Evolutionary conservation across 257 asterid genomes (phyloP).

Genomic region (Rhazya stricta): DNA sequence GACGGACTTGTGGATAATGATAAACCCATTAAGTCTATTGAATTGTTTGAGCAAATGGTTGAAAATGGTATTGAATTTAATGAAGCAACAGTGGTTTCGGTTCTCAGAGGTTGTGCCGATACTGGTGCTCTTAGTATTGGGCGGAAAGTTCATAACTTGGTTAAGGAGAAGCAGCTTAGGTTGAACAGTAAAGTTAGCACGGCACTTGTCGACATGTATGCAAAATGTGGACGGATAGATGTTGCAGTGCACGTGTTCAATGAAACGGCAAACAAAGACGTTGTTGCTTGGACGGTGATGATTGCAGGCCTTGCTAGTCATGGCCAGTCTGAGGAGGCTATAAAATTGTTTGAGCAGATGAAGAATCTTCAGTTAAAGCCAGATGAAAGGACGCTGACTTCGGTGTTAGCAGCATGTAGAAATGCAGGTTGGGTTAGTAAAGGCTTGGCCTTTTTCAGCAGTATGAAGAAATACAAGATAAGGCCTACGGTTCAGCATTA

Average conservation of each 20-base stretch:
- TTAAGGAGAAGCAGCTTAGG: slow-evolving; percentile 8
- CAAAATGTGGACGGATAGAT: slow-evolving; percentile 51
- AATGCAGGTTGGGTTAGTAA: slow-evolving; percentile 47
- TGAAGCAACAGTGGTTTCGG: slow-evolving; percentile 25
- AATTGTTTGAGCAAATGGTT: slow-evolving; percentile 24
- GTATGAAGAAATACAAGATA: slow-evolving; percentile 35
- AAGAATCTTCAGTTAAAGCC: slow-evolving; percentile 33
- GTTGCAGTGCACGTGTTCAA: slow-evolving; percentile 33
- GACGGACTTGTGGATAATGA: slow-evolving; percentile 29
- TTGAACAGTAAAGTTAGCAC: slow-evolving; percentile 30
- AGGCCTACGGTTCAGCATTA: slow-evolving; percentile 49
- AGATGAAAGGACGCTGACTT: slow-evolving; percentile 41
- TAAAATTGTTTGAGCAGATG: slow-evolving; percentile 36
- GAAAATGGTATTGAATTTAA: slow-evolving; percentile 14
- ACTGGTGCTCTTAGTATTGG: slow-evolving; percentile 22
- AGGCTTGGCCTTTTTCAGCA: slow-evolving; percentile 33
- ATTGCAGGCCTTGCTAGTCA: slow-evolving; percentile 43
- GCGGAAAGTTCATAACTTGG: slow-evolving; percentile 15
- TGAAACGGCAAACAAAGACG: slow-evolving; percentile 30
- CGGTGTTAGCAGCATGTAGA: slow-evolving; percentile 46
- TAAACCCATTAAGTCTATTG: slow-evolving; percentile 26
- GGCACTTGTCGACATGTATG: slow-evolving; percentile 48
- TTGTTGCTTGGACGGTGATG: slow-evolving; percentile 55
- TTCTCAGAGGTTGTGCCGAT: slow-evolving; percentile 29
- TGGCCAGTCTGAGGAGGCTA: slow-evolving; percentile 36